Base-by-base conservation (phyloP, 257 asterid genomes). In the Rhazya stricta region DNA sequence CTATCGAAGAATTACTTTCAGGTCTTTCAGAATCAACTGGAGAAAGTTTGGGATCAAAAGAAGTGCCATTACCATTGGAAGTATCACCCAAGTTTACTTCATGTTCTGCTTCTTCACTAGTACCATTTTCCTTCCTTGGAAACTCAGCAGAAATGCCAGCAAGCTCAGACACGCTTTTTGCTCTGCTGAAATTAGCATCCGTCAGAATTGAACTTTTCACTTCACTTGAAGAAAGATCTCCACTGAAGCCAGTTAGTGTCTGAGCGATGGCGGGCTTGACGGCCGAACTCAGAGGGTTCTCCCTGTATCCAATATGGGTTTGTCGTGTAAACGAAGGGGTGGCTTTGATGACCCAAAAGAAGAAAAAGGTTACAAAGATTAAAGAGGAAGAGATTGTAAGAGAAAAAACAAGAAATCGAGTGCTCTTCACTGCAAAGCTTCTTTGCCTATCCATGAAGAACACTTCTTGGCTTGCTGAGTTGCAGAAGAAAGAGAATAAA, bases 391-490 rank as follows among this genome's bases (percentile, higher is more conserved):
- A 74, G 56, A 90, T 23, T 1, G 94, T 85, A 78, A 88, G 84
- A 41, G 88, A 75, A 81, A 89, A 81, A 16, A 86, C 83, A 78
- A 87, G 32, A 60, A 81, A 77, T 76, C 83, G 88, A 70, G 87
- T 71, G 81, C 93, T 89, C 72, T 88, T 89, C 56, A 67, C 65
- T 0, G 86, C 83, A 72, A 88, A 90, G 73, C 96, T 88, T 75
- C 76, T 83, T 75, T 86, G 96, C 83, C 83, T 88, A 87, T 94
- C 96, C 96, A 90, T 88, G 27, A 21, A 16, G 50, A 65, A 66
- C 29, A 66, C 6, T 45, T 9, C 65, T 19, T 50, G 32, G 69
- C 60, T 69, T 34, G n/a, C 32, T 27, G 62, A 54, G 76, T 12
- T 43, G 13, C 37, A 10, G 50, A 43, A 42, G 34, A 30, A n/a